Evolutionary conservation across 768 basidiomycete genomes (phyloP).

Genomic region (Boletus bicolor): DNA sequence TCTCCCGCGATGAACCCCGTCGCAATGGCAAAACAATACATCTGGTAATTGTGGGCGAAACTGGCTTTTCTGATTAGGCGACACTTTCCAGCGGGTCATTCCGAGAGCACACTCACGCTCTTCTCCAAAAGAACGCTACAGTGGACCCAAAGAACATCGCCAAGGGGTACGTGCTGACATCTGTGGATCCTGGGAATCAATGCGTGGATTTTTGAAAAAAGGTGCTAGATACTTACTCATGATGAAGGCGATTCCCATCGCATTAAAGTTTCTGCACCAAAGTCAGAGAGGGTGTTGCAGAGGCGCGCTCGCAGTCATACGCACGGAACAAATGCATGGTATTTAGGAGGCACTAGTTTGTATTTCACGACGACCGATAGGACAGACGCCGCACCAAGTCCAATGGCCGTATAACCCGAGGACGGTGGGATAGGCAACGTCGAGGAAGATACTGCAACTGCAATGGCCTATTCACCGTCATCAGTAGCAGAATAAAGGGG

Average conservation of each 20-base stretch:
- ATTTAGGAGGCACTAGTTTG: neutral
- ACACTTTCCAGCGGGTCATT: neutral
- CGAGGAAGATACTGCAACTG: neutral
- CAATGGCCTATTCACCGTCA: neutral
- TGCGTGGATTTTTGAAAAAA: too few species aligned
- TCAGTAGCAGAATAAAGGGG: neutral
- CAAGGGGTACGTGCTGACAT: neutral
- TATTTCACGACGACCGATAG: slow-evolving; percentile 1
- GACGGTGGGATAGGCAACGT: neutral
- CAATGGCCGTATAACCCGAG: neutral
- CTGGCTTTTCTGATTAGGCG: neutral
- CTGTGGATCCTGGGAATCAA: neutral
- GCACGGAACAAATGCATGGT: slow-evolving; percentile 4
- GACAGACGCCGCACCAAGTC: neutral
- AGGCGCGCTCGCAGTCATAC: neutral
- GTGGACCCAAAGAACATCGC: neutral
- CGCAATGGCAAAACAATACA: slow-evolving; percentile 36
- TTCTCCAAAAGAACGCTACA: neutral
- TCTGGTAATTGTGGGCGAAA: slow-evolving; percentile 1
- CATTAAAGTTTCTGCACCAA: neutral
- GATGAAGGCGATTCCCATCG: neutral
- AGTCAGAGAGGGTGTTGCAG: neutral
- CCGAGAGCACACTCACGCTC: neutral
- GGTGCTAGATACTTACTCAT: neutral
- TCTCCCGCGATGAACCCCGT: slow-evolving; percentile 41